Base-by-base conservation (phyloP, 148 eudicot genomes). In the Euryodendron excelsum region DNA sequence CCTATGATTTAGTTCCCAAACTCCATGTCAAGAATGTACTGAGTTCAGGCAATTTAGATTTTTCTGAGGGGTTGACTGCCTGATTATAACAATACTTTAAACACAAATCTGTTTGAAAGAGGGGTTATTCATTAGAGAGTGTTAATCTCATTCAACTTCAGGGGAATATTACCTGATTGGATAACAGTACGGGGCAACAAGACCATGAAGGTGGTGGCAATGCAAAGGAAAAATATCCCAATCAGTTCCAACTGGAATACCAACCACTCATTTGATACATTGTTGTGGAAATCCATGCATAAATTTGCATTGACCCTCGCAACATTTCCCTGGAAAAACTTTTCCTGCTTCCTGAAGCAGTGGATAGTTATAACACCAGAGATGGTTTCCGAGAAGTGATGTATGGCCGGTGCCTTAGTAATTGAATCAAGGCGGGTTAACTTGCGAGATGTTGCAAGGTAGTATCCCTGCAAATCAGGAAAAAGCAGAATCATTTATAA, bases 291-390 rank as follows among this genome's bases (percentile, higher is more conserved):
- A 81, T 79, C 77, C 87, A 82, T 85, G 34, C 87, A 66, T 36
- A 85, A 67, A 73, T 83, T 88, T 52, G 82, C 81, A 77, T 88
- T 83, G 28, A 85, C 79, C 30, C 77, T 59, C 31, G 80, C 70
- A 34, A 88, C 39, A 66, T 78, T 88, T 62, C 52, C 87, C 44
- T 82, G 85, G 61, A 62, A 79, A 64, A 88, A 88, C 33, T 25
- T 65, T 6, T 75, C 84, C 79, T 80, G 82, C 77, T 82, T 82
- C 68, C 85, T 67, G 75, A 88, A 88, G 80, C 85, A 74, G 9
- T 88, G 85, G 1, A 88, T 84, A 0, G 88, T 85, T 84, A 80
- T 84, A 23, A 84, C 88, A 44, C 90, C 90, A 41, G 90, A 76
- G 50, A 88, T 20, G 18, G 83, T 85, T 69, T 88, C 90, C 9